These are phyloP conservation scores for Colletotrichum costaricense DNA, from an alignment of 2,329 filamentous ascomycete species.

Conservation along the genomic window DNA sequence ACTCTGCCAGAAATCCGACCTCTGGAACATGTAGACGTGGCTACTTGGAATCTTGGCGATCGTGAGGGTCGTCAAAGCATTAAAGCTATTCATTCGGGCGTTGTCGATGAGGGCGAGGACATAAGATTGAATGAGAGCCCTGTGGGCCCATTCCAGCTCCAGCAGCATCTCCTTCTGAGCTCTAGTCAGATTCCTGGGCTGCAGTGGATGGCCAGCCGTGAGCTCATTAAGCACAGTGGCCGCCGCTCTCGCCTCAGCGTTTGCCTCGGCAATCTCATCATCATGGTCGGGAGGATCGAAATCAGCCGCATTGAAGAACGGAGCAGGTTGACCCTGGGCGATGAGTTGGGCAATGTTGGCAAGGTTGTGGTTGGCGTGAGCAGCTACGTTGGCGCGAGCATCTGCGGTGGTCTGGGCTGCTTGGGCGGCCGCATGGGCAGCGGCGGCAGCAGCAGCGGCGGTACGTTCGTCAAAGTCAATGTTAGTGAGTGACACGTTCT, in stretches of 20 bases:
- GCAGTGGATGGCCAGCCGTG: slow-evolving; percentile 50
- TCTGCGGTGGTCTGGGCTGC: not conserved
- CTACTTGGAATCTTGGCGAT: slow-evolving; percentile 74
- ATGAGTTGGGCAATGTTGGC: not conserved
- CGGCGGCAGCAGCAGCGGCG: slow-evolving; percentile 5
- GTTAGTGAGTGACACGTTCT: slow-evolving; percentile 42
- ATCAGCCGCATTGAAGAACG: not conserved
- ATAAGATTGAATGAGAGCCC: slow-evolving; percentile 76
- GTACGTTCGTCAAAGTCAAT: slow-evolving; percentile 49
- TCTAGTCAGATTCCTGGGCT: slow-evolving; percentile 66
- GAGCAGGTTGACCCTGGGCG: not conserved
- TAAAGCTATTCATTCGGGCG: slow-evolving; percentile 56
- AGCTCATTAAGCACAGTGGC: slow-evolving; percentile 14
- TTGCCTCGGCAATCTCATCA: slow-evolving; percentile 39
- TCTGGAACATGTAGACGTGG: slow-evolving; percentile 66
- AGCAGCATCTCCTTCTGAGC: slow-evolving; percentile 77
- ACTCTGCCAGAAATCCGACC: slow-evolving; percentile 70
- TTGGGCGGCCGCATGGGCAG: not conserved
- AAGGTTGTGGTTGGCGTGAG: slow-evolving; percentile 33
- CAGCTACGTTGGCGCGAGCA: not conserved
- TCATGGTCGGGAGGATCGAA: not conserved
- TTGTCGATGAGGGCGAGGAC: slow-evolving; percentile 74
- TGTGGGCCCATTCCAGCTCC: slow-evolving; percentile 76
- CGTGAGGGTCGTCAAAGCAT: slow-evolving; percentile 66
- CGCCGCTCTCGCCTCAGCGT: slow-evolving; percentile 13